phyloP scores from a whole-genome alignment of 495 filamentous ascomycete species.

The Penicillium herquei region DNA sequence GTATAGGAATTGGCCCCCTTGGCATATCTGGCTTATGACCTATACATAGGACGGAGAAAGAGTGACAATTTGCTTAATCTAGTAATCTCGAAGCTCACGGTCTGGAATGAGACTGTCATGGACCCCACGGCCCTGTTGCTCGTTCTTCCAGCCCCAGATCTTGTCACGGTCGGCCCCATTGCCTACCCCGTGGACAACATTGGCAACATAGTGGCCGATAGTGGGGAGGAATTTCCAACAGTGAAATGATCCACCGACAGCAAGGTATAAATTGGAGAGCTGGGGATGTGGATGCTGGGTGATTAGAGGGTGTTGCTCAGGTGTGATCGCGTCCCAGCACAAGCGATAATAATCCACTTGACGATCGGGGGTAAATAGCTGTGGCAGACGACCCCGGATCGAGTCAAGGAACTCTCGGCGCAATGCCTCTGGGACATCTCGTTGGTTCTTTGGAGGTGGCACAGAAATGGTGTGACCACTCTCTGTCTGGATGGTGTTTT shows the following conservation, averaged over 20 bases:
- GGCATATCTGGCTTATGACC: neutral
- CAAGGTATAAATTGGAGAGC: conserved; percentile 40
- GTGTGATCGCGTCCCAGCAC: conserved; percentile 32
- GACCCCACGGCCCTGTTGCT: conserved; percentile 1
- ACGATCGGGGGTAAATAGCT: neutral
- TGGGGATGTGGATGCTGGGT: conserved; percentile 39
- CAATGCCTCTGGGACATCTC: neutral
- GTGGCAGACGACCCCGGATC: conserved; percentile 2
- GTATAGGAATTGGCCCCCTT: neutral
- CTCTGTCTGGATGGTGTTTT: conserved; percentile 4
- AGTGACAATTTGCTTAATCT: neutral
- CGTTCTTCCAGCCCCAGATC: conserved; percentile 10
- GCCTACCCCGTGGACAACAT: conserved; percentile 36
- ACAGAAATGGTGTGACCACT: conserved; percentile 4
- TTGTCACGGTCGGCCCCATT: conserved; percentile 12
- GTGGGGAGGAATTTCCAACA: conserved; percentile 55
- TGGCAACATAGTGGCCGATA: conserved; percentile 49
- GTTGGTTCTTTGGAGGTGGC: neutral
- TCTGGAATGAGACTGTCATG: conserved; percentile 7
- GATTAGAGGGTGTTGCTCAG: conserved; percentile 51
- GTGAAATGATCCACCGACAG: conserved; percentile 41
- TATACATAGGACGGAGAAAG: neutral
- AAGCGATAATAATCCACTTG: conserved; percentile 27
- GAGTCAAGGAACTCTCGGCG: conserved; percentile 1
- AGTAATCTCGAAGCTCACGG: conserved; percentile 7